Evolutionary conservation across 352 stramenopile genomes (phyloP), one percentile per base, ranked within the genome.

Genomic region (Bremia lactucae): DNA sequence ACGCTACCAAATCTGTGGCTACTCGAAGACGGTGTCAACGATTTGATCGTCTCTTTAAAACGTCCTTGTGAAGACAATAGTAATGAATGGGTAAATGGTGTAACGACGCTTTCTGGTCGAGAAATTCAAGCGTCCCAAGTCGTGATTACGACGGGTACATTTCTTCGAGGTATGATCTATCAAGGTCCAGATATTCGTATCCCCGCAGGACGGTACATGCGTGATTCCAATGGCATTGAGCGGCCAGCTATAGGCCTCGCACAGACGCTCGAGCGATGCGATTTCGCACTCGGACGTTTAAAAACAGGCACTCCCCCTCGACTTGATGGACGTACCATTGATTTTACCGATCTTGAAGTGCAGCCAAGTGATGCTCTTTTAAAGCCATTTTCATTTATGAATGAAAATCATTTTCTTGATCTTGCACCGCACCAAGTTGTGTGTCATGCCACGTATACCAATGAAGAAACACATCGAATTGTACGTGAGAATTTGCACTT

Each of bases 131-230:
- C 62, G 22, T 49, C 54, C 11, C 65, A 72, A 7, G 84, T 85
- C n/a, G 91, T 99, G 22, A 93, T 99, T 42, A 99, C 95, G 8
- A 98, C 96, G 2, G 96, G 96, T 11, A 99, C 96, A 13, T 99
- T 99, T 59, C 63, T 99, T 13, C 70, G 94, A 10, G 96, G 95
- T 13, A 92, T 96, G 44, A 90, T 98, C 31, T 97, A 98, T 56
- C 79, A 98, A 25, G 96, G 96, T 9, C 71, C 71, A 11, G 72
- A 87, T 54, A 72, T 87, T 31, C 66, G 84, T 23, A 96, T 97
- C 55, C 80, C 79, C n/a, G 95, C 95, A 2, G 95, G 95, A 9
- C 69, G 95, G 21, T 86, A 98, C 63, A 80, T 97, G 43, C 71
- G 77, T 18, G 74, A 90, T 37, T 74, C 63, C 16, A 64, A 82